Base-by-base conservation (phyloP, 2,329 filamentous ascomycete genomes). In the Raffaelea arxii region DNA sequence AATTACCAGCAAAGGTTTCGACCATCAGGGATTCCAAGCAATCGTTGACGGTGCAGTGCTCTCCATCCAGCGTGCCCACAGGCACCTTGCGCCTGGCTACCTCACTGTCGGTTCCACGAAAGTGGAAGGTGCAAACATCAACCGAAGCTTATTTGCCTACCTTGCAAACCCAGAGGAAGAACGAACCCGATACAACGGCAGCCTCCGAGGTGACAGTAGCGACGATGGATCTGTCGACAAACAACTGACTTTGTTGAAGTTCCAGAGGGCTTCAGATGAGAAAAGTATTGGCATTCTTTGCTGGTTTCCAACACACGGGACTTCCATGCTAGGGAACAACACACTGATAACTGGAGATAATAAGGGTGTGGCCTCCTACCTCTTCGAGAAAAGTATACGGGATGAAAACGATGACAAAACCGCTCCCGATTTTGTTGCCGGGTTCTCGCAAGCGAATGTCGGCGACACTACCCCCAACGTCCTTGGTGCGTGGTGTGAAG, bases 251-350 rank as follows among this genome's bases (percentile, higher is more conserved):
- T 66, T 95, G 36, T 69, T 96, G 24, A 82, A 82, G 50, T 90
- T 96, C 60, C 79, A 80, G 53, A 77, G 86, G 32, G 76, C 78
- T 10, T 82, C 78, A 1, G 86, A 92, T 58, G 73, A 75, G 41
- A 89, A 88, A 65, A 83, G 82, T 47, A 78, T 88, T 37, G 90
- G 88, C 14, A 70, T 94, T 1, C 66, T 97, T 48, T 92, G 87
- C 16, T 97, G 90, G 86, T 95, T 91, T 61, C 80, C 91, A 3
- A 86, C 89, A 0, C 91, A 97, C 61, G 90, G 90, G 41, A 97
- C 91, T 0, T 94, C 88, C 1, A 78, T 96, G 64, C 78, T 90
- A 21, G 84, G 86, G 46, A 96, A 96, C 66, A 95, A 95, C 65
- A 96, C 89, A 0, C 72, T 95, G 12, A 78, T 92, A 43, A 82